Conservation (phyloP, 768 basidiomycete genomes). For the Nevesoporus exiguus region DNA sequence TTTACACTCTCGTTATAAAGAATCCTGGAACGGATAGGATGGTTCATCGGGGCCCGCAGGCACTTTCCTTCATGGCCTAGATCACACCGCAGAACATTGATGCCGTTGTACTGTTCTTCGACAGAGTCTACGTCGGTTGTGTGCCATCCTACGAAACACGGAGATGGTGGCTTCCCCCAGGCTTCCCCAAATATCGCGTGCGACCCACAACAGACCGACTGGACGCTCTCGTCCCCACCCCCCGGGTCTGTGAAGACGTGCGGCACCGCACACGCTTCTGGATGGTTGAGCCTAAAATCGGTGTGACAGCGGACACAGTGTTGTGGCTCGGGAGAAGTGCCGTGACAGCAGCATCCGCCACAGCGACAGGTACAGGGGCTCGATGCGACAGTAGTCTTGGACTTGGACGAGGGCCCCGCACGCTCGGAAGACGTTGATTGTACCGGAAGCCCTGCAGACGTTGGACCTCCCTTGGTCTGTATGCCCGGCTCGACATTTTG, state of each 20-base stretch:
- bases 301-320: conserved; percentile 5
- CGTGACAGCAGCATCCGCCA: conserved; percentile 4
- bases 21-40: neutral
- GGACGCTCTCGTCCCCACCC: neutral
- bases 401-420: no score
- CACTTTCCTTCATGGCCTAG: neutral
- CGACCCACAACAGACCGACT: neutral
- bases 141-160: neutral
- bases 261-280: conserved; percentile 2
- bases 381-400: neutral
- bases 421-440: no score
- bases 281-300: neutral
- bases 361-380: conserved; percentile 1
- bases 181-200: neutral
- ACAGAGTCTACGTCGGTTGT: neutral
- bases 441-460: no score
- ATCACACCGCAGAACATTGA: conserved; percentile 6
- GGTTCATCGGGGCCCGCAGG: neutral
- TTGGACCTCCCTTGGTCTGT: no score
- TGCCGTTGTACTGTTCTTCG: conserved; percentile 5
- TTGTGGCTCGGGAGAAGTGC: neutral
- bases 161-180: neutral
- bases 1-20: neutral
- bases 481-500: no score
- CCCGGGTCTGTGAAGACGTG: neutral